Evolutionary conservation across 2,329 filamentous ascomycete species (phyloP).

Genomic region (Penicillium sclerotigenum): DNA sequence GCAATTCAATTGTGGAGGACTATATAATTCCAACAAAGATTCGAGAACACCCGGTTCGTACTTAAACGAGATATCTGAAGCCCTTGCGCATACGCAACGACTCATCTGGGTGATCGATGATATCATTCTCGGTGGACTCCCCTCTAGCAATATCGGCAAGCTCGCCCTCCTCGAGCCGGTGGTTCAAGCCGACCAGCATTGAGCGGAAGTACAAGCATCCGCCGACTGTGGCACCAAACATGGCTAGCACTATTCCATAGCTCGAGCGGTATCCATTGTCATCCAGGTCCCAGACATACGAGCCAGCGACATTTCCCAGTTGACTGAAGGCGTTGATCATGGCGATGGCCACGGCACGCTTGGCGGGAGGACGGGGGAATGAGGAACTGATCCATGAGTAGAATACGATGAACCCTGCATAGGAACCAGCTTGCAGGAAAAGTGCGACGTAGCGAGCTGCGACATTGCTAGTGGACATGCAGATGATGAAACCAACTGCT

Average conservation of each 20-base stretch:
- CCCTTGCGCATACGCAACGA: conserved; percentile 28
- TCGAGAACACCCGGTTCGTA: no score
- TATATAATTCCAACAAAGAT: neutral
- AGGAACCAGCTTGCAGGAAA: conserved; percentile 58
- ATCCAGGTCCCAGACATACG: conserved; percentile 60
- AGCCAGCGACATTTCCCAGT: conserved; percentile 59
- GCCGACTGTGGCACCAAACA: conserved; percentile 60
- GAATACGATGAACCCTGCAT: conserved; percentile 47
- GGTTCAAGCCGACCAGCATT: conserved; percentile 42
- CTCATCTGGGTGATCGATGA: conserved; percentile 20
- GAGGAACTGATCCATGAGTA: conserved; percentile 32
- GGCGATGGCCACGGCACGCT: conserved; percentile 67
- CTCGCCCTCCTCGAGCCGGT: conserved; percentile 21
- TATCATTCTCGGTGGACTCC: conserved; percentile 5
- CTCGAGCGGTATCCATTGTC: conserved; percentile 62
- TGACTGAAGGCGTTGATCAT: conserved; percentile 68
- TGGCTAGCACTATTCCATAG: conserved; percentile 62
- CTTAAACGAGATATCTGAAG: conserved; percentile 28
- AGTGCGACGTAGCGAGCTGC: conserved; percentile 60
- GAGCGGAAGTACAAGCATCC: conserved; percentile 46
- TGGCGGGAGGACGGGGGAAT: conserved; percentile 70
- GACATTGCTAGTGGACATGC: conserved; percentile 56
- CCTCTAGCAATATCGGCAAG: conserved; percentile 5
- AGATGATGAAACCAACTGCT: conserved; percentile 58
- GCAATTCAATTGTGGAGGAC: neutral